Percentiles rank a stretch among this genome's conserved stretches.
Evolutionary conservation across 1,139 yeast genomes (phyloP).

Genomic region (Suhomyces choctaworum): DNA sequence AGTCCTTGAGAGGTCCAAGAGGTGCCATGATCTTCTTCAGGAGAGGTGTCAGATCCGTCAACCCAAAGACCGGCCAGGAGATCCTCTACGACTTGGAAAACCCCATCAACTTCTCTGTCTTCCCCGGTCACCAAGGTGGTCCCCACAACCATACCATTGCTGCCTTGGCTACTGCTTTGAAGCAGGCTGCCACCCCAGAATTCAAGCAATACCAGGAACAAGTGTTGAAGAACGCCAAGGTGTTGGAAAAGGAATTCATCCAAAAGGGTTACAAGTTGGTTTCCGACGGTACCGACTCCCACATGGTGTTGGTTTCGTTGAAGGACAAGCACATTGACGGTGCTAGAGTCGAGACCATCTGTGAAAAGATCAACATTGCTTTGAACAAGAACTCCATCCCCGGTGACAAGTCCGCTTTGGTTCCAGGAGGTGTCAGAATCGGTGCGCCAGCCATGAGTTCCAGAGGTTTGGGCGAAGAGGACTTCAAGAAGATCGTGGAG

Average conservation of each 20-base stretch:
- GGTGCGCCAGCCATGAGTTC: conserved; percentile 99
- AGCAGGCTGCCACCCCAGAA: conserved; percentile 91
- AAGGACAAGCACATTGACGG: conserved; percentile 93
- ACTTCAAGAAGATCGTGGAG: conserved; percentile 77
- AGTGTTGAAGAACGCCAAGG: conserved; percentile 87
- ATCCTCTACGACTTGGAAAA: conserved; percentile 86
- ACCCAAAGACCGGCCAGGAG: conserved; percentile 91
- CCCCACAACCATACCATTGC: conserved; percentile 99
- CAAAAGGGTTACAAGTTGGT: conserved; percentile 78
- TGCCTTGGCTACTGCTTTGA: conserved; percentile 94
- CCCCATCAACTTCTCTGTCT: conserved; percentile 94
- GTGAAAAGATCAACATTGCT: conserved; percentile 94
- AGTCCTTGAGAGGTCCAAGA: conserved; percentile 97
- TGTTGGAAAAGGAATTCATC: conserved; percentile 72
- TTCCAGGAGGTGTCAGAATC: conserved; percentile 96
- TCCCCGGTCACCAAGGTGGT: conserved; percentile 99
- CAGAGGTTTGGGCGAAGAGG: conserved; percentile 88
- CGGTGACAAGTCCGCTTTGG: conserved; percentile 96
- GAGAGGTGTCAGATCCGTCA: conserved; percentile 88
- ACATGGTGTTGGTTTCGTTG: conserved; percentile 87
- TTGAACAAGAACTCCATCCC: conserved; percentile 97
- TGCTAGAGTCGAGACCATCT: conserved; percentile 93
- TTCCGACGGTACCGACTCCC: conserved; percentile 94
- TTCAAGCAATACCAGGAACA: conserved; percentile 87
- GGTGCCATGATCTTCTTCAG: conserved; percentile 99